Conservation (phyloP, 345 rosid species). For the Geranium brycei region DNA sequence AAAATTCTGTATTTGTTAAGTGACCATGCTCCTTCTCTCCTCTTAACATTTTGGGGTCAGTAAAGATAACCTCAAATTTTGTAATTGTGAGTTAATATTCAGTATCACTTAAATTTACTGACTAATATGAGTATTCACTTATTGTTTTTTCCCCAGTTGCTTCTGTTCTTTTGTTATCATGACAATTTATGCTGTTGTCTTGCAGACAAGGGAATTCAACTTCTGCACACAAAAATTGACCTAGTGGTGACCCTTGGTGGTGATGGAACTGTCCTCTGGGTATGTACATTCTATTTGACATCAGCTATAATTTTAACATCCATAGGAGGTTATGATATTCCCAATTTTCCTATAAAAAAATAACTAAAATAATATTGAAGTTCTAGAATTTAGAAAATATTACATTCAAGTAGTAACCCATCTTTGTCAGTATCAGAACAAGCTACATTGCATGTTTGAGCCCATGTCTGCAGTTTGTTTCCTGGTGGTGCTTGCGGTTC, state of each 20-base stretch:
- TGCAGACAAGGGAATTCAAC: constrained; percentile 61
- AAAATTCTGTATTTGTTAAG: no score
- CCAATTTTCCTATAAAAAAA: background rate
- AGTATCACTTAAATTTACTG: background rate
- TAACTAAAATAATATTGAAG: background rate
- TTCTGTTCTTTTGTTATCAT: no score
- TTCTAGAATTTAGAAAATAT: background rate
- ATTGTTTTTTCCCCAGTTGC: no score
- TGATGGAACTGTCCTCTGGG: constrained; percentile 99
- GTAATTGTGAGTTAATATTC: no score
- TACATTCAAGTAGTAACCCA: background rate
- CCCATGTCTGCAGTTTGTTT: no score
- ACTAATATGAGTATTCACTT: background rate
- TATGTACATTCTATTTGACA: constrained; percentile 19
- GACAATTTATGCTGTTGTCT: constrained; percentile 9
- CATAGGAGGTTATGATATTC: background rate
- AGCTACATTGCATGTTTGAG: no score
- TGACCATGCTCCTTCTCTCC: no score
- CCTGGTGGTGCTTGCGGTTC: no score
- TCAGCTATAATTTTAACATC: background rate
- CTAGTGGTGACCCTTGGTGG: constrained; percentile 98
- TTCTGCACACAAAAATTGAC: constrained; percentile 75
- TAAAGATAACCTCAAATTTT: no score
- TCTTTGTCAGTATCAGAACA: no score
- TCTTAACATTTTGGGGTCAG: no score